A percentile compares a stretch with the other conserved stretches of the same genome.
Conservation (phyloP, 2,329 filamentous ascomycete genomes). For the Pseudogymnoascus sp. region DNA sequence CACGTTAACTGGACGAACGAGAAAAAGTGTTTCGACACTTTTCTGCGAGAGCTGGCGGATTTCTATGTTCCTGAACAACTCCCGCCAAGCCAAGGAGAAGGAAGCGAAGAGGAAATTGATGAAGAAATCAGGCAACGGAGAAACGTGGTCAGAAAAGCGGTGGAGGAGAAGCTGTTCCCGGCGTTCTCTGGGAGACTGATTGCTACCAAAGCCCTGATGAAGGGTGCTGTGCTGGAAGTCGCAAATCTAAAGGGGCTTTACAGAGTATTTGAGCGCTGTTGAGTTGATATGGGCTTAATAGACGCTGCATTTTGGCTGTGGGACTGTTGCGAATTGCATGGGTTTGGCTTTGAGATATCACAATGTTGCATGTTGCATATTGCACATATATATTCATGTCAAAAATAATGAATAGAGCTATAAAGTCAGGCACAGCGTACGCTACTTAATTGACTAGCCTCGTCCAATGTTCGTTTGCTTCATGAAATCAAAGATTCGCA, state of each 20-base stretch:
- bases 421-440: not conserved
- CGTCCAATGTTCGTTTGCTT: not conserved
- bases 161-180: slow-evolving; percentile 86
- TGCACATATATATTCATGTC: not conserved
- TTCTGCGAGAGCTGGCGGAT: slow-evolving; percentile 76
- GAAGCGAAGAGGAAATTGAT: slow-evolving; percentile 36
- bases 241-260: slow-evolving; percentile 91
- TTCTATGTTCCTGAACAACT: slow-evolving; percentile 88
- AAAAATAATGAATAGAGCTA: slow-evolving; percentile 4
- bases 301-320: not conserved
- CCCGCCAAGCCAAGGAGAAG: slow-evolving; percentile 41
- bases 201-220: slow-evolving; percentile 69
- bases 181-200: slow-evolving; percentile 77
- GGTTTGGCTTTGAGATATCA: not conserved
- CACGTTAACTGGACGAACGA: slow-evolving; percentile 82
- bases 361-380: not conserved
- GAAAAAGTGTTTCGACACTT: slow-evolving; percentile 74
- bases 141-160: slow-evolving; percentile 59
- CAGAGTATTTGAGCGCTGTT: slow-evolving; percentile 90
- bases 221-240: slow-evolving; percentile 70
- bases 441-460: not conserved
- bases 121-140: slow-evolving; percentile 51
- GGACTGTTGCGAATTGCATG: not conserved
- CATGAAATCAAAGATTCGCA: not conserved
- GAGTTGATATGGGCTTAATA: slow-evolving; percentile 22